phyloP scores from a whole-genome alignment of 176 grass and related monocot species.

The Elaeis guineensis region DNA sequence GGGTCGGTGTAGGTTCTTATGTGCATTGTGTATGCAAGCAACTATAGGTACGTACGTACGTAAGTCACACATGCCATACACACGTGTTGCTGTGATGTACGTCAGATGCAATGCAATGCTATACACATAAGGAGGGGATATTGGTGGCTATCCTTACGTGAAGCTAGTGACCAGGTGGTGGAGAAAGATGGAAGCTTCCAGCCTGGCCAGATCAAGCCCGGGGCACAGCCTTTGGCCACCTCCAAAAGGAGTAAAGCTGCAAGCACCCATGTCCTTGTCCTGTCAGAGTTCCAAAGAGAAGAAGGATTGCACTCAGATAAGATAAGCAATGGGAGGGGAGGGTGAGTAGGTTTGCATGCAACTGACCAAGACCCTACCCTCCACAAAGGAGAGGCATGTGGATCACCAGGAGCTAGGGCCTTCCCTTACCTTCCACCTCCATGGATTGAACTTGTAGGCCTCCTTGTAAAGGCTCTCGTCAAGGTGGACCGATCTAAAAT shows the following conservation, averaged over 20 bases:
- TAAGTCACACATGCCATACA: no score
- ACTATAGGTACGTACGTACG: no score
- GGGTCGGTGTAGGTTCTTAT: no score
- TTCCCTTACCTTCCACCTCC: slow-evolving; percentile 93
- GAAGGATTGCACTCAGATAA: background rate
- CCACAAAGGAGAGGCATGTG: background rate
- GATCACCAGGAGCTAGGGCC: background rate
- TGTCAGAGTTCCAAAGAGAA: slow-evolving; percentile 21
- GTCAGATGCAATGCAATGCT: no score
- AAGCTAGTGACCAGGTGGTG: slow-evolving; percentile 98
- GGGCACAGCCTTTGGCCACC: slow-evolving; percentile 97
- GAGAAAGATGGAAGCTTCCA: slow-evolving; percentile 96
- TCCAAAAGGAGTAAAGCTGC: slow-evolving; percentile 90
- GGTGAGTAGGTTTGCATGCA: background rate
- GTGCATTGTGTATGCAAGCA: no score
- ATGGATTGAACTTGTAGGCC: slow-evolving; percentile 80
- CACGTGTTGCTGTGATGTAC: no score
- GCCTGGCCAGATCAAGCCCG: slow-evolving; percentile 88
- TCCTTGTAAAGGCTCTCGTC: slow-evolving; percentile 58
- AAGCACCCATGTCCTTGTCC: slow-evolving; percentile 66
- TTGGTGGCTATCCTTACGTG: slow-evolving; percentile 43
- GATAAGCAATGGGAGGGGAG: background rate
- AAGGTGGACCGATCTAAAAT: slow-evolving; percentile 93
- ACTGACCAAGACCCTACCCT: background rate
- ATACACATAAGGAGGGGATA: no score